Conservation (phyloP, 768 basidiomycete genomes). For the Grammothele lineata region DNA sequence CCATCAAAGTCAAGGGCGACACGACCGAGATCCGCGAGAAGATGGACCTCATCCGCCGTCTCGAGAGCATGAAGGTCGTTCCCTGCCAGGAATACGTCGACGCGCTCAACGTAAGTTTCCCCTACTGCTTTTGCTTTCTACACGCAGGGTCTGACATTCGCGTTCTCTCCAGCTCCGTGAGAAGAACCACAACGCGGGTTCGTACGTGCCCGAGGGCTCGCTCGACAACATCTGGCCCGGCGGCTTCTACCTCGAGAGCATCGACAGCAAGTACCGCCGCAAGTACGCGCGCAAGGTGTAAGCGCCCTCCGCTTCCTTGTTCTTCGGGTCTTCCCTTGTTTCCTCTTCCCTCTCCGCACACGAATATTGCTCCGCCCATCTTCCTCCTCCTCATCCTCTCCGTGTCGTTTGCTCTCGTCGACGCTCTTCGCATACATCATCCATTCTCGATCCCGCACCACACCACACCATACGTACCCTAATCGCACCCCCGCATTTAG, state of each 20-base stretch:
- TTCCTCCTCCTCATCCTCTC: too few species aligned
- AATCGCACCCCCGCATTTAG: too few species aligned
- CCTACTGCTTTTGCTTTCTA: slow-evolving; percentile 1
- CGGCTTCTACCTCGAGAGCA: slow-evolving; percentile 85
- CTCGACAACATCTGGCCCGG: slow-evolving; percentile 94
- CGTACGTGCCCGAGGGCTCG: slow-evolving; percentile 82
- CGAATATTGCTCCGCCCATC: too few species aligned
- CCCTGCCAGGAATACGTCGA: slow-evolving; percentile 90
- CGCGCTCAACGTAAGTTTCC: slow-evolving; percentile 62
- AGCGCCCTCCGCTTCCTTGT: neutral
- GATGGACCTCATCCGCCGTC: slow-evolving; percentile 73
- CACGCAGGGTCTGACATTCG: slow-evolving; percentile 5
- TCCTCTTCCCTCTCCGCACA: too few species aligned
- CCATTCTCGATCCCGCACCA: too few species aligned
- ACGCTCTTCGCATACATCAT: too few species aligned
- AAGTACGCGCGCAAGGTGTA: slow-evolving; percentile 58
- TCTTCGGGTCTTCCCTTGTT: too few species aligned
- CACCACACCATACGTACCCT: too few species aligned
- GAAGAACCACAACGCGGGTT: slow-evolving; percentile 88
- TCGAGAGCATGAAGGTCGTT: slow-evolving; percentile 85
- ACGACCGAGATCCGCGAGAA: slow-evolving; percentile 76
- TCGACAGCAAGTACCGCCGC: slow-evolving; percentile 89
- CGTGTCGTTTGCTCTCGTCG: too few species aligned
- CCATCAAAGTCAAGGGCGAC: slow-evolving; percentile 82
- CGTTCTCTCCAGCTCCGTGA: slow-evolving; percentile 70